phyloP scores from a whole-genome alignment of 1,139 yeast species.

The Nakaseomyces nivariensis region DNA sequence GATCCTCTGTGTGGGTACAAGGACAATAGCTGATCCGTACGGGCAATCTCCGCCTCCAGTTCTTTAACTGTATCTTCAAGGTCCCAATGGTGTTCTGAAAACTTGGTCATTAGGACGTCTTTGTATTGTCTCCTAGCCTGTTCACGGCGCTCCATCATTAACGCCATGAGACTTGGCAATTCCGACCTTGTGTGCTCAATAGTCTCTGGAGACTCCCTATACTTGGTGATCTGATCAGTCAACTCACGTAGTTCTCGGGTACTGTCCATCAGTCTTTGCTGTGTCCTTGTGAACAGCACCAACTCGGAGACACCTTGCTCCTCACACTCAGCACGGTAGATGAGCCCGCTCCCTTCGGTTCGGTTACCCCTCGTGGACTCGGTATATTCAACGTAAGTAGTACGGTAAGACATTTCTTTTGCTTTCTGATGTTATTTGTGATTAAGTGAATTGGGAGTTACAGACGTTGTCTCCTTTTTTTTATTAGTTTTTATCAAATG shows the following conservation, averaged over 20 bases:
- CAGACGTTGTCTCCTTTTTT: no score
- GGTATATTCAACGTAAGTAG: not conserved
- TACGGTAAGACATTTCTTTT: not conserved
- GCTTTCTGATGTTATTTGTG: not conserved
- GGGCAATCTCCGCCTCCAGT: conserved; percentile 11
- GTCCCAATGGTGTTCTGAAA: conserved; percentile 11
- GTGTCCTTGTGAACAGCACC: conserved; percentile 8
- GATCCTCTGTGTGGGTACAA: conserved; percentile 15
- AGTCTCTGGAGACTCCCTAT: conserved; percentile 7
- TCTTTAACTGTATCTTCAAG: conserved; percentile 10
- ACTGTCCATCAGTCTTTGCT: conserved; percentile 9
- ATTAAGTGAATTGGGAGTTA: no score
- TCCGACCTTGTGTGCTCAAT: conserved; percentile 3
- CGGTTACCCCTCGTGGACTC: conserved; percentile 1
- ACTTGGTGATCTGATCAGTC: conserved; percentile 10
- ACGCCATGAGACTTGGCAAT: conserved; percentile 13
- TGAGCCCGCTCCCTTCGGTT: not conserved
- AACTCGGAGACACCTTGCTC: conserved; percentile 4
- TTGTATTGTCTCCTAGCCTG: conserved; percentile 16
- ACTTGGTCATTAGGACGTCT: conserved; percentile 9
- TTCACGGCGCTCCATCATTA: conserved; percentile 14
- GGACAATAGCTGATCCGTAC: conserved; percentile 13
- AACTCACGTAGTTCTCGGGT: conserved; percentile 12
- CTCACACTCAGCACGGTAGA: conserved; percentile 6
- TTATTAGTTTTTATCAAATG: no score